These are phyloP conservation scores for Musa acuminata DNA, from an alignment of 176 grass and related monocot species.

Conservation along the genomic window DNA sequence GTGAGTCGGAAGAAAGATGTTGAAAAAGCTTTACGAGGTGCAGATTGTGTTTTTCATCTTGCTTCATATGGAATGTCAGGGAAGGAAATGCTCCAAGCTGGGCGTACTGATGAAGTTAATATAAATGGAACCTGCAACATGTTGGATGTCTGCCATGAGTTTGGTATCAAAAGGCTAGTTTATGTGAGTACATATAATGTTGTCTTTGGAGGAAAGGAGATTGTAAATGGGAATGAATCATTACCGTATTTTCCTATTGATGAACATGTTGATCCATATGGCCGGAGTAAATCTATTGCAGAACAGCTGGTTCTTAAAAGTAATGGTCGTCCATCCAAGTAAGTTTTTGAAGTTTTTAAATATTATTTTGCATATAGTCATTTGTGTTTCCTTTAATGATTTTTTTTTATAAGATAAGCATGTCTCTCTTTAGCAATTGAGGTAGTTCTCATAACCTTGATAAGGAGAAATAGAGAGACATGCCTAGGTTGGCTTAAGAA, in stretches of 20 bases:
- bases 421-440: neutral
- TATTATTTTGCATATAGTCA: neutral
- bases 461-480: neutral
- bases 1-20: slow-evolving; percentile 54
- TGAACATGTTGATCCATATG: slow-evolving; percentile 79
- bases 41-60: slow-evolving; percentile 77
- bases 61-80: slow-evolving; percentile 96
- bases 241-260: slow-evolving; percentile 79
- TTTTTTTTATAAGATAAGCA: neutral
- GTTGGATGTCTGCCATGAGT: slow-evolving; percentile 59
- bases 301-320: slow-evolving; percentile 85
- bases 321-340: slow-evolving; percentile 67
- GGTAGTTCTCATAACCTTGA: neutral
- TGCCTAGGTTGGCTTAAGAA: neutral
- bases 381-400: neutral
- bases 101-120: slow-evolving; percentile 51
- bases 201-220: slow-evolving; percentile 70
- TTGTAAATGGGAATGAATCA: slow-evolving; percentile 56
- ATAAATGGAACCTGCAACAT: slow-evolving; percentile 86
- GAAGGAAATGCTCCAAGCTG: slow-evolving; percentile 73
- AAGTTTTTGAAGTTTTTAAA: slow-evolving; percentile 18
- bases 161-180: slow-evolving; percentile 58
- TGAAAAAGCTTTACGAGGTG: slow-evolving; percentile 30
- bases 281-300: slow-evolving; percentile 70
- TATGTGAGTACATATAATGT: slow-evolving; percentile 90